Evolutionary conservation across 345 rosid species (phyloP).

Genomic region (Eucalyptus dawsonii): DNA sequence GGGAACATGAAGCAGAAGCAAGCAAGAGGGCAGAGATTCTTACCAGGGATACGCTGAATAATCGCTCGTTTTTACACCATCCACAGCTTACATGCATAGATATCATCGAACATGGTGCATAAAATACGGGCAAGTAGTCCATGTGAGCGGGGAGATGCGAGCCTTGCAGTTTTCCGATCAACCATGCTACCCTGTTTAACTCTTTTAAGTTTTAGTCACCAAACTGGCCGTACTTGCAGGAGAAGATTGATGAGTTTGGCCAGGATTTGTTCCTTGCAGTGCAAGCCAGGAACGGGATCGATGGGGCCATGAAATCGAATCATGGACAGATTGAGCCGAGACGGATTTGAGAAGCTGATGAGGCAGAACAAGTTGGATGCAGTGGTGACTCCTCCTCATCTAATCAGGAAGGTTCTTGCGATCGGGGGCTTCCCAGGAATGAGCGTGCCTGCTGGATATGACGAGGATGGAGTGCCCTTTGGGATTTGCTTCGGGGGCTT

Average conservation of each 20-base stretch:
- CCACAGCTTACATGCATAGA: background rate
- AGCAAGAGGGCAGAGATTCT: background rate
- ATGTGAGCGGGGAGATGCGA: background rate
- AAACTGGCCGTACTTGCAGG: conserved; percentile 13
- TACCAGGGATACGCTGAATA: background rate
- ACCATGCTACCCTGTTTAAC: background rate
- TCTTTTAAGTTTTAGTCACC: background rate
- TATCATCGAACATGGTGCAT: background rate
- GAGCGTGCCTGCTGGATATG: conserved; percentile 55
- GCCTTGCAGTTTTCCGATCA: background rate
- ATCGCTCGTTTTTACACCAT: background rate
- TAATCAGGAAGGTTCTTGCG: conserved; percentile 19
- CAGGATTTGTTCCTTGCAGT: conserved; percentile 30
- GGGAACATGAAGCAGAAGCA: background rate
- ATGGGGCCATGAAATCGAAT: conserved; percentile 2
- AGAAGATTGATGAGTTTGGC: conserved; percentile 26
- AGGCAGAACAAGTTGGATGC: conserved; percentile 38
- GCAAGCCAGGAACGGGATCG: conserved; percentile 23
- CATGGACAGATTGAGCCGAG: conserved; percentile 8
- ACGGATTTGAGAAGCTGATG: conserved; percentile 52
- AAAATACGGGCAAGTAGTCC: background rate
- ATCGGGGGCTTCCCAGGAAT: conserved; percentile 68
- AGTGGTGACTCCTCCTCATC: conserved; percentile 13
- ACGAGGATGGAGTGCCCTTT: conserved; percentile 32
- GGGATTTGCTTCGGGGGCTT: conserved; percentile 59